Evolutionary conservation across 371 early-diverging fungal genomes (phyloP), one percentile per base, ranked within the genome.

Genomic region (Mortierella sp.): DNA sequence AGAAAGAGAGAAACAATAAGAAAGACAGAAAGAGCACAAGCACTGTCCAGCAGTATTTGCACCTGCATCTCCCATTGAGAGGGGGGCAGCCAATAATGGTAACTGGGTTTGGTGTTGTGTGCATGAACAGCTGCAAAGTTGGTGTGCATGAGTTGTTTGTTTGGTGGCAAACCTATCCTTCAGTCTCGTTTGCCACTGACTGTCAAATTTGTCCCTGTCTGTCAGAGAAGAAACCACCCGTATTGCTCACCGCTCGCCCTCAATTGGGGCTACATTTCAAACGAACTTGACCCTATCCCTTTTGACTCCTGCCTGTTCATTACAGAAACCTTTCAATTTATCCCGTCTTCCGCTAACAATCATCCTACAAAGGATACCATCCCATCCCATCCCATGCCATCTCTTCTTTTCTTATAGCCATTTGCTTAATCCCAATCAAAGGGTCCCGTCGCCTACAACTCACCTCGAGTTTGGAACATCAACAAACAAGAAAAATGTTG

Each of bases 91-190:
- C 26, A 14, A 59, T 22, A 30, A 35, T 51, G 43, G 35, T n/a
- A n/a, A n/a, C n/a, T n/a, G 43, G 3, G 35, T 5, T 35, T 0
- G 3, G 35, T 35, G 35, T 35, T 35, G 16, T 37, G 18, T 60
- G 39, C 26, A 32, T 60, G n/a, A n/a, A n/a, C n/a, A n/a, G n/a
- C n/a, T n/a, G n/a, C n/a, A n/a, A n/a, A n/a, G n/a, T n/a, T n/a
- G n/a, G n/a, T n/a, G 9, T 37, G 6, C 16, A 32, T 37, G 61
- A 0, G 28, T 47, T 39, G n/a, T 67, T 60, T 39, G 35, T 73
- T 66, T 66, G 66, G 66, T 73, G 73, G 73, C 73, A 67, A 67
- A 63, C 32, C 26, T 18, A 63, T 28, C 35, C 52, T 18, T n/a
- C 10, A 30, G 5, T 3, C 66, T 72, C 73, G 45, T 62, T 72